Conservation (phyloP, 75 land plant species). For the Sequoia sempervirens region DNA sequence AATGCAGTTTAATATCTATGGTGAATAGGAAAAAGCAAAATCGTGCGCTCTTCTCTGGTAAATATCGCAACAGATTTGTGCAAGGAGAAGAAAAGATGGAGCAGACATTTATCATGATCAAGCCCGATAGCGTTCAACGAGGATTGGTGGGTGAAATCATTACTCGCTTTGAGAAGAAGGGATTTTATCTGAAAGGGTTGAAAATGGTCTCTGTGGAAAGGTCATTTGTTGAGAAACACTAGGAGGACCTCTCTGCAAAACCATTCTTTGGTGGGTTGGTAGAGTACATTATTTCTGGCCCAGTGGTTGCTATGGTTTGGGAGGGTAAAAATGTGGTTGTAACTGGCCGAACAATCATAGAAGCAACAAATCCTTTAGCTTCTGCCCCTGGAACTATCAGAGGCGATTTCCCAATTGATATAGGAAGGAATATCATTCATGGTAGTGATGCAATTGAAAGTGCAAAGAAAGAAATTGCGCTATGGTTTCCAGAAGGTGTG, state of each 20-base stretch:
- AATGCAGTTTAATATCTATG: no score
- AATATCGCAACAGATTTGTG: no score
- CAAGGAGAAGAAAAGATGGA: constrained; percentile 6
- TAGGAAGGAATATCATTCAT: constrained; percentile 93
- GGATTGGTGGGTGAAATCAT: constrained; percentile 57
- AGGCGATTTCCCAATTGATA: constrained; percentile 82
- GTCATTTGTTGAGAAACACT: constrained; percentile 93
- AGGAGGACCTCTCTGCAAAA: constrained; percentile 69
- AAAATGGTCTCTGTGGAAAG: constrained; percentile 61
- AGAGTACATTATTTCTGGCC: constrained; percentile 87
- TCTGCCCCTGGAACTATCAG: constrained; percentile 93
- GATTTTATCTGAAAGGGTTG: constrained; percentile 48
- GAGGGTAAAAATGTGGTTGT: constrained; percentile 78
- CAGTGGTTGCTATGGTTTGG: constrained; percentile 97
- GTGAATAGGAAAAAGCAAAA: not conserved
- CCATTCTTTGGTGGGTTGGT: constrained; percentile 80
- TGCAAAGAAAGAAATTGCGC: constrained; percentile 80
- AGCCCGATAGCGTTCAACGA: constrained; percentile 62
- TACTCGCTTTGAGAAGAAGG: constrained; percentile 54
- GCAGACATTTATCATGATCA: constrained; percentile 57
- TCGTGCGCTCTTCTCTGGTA: no score
- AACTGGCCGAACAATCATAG: constrained; percentile 85
- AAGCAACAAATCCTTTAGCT: constrained; percentile 76
- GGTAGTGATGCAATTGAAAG: constrained; percentile 86
- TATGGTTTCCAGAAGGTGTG: constrained; percentile 85